Evolutionary conservation across 106 monocot species (phyloP).

Genomic region (Platanthera guangdongensis): DNA sequence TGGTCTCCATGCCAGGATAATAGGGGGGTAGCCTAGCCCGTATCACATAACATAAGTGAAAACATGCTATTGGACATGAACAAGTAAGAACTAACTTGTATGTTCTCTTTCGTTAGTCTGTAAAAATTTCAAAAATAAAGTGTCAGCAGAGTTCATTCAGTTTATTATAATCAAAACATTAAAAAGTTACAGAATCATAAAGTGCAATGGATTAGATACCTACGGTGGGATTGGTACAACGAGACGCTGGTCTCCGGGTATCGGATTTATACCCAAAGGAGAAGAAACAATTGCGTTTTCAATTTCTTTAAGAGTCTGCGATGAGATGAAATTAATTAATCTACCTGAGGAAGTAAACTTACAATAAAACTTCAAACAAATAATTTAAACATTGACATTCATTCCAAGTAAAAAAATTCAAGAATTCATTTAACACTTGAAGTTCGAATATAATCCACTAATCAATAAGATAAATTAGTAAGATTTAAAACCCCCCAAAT

Average conservation of each 20-base stretch:
- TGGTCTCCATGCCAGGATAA: no score
- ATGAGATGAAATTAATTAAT: neutral
- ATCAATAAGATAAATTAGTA: neutral
- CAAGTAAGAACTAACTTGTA: constrained; percentile 46
- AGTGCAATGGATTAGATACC: constrained; percentile 14
- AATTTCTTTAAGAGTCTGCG: constrained; percentile 58
- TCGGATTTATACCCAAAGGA: constrained; percentile 85
- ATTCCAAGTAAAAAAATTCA: neutral
- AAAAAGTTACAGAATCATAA: neutral
- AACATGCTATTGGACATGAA: neutral
- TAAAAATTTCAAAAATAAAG: neutral
- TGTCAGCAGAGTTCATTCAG: neutral
- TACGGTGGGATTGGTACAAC: constrained; percentile 81
- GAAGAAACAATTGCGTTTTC: constrained; percentile 85
- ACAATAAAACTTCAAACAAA: neutral
- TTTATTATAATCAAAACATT: neutral
- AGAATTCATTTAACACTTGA: neutral
- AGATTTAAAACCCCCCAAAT: neutral
- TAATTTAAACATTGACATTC: neutral
- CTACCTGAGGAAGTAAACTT: neutral
- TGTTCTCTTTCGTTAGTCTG: constrained; percentile 86
- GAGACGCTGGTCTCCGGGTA: constrained; percentile 57
- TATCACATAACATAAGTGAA: neutral
- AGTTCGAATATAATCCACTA: neutral
- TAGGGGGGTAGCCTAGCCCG: no score